phyloP scores from a whole-genome alignment of 1,139 yeast species.

The Pneumocystis sp. region DNA sequence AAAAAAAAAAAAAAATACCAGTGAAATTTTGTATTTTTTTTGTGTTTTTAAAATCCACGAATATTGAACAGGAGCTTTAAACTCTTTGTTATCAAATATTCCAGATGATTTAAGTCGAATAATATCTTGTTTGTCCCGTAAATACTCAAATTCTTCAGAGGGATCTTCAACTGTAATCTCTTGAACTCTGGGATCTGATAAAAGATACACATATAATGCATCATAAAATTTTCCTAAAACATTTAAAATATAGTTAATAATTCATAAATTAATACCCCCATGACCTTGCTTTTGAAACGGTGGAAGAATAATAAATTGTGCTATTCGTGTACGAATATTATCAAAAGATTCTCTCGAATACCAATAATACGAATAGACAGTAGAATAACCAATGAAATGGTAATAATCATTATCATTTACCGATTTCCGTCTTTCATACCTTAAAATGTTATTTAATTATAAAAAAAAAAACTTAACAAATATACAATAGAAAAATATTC shows the following conservation, averaged over 20 bases:
- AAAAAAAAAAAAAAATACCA: constrained; percentile 14
- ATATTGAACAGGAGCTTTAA: constrained; percentile 22
- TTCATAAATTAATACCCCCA: constrained; percentile 33
- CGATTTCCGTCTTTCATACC: constrained; percentile 18
- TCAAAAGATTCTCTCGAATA: constrained; percentile 25
- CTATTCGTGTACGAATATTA: constrained; percentile 49
- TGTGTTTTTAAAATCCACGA: constrained; percentile 34
- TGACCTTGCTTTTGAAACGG: constrained; percentile 56
- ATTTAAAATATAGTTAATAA: not conserved
- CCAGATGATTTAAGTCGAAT: constrained; percentile 31
- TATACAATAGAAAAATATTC: constrained; percentile 36
- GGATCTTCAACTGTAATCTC: constrained; percentile 94
- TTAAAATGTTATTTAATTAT: not conserved
- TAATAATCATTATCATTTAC: constrained; percentile 16
- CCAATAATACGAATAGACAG: constrained; percentile 74
- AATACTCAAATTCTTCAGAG: constrained; percentile 77
- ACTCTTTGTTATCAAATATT: constrained; percentile 20
- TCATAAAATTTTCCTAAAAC: constrained; percentile 34
- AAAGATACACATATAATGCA: constrained; percentile 41
- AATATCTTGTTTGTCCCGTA: constrained; percentile 74
- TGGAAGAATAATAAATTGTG: constrained; percentile 78
- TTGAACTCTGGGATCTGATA: constrained; percentile 35
- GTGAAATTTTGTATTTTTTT: constrained; percentile 44
- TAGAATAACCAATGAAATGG: constrained; percentile 58
- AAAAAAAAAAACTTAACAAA: not conserved